Evolutionary conservation across 176 grass and related monocot species (phyloP), one percentile per base, ranked within the genome.

Genomic region (Miscanthus lutarioriparius): DNA sequence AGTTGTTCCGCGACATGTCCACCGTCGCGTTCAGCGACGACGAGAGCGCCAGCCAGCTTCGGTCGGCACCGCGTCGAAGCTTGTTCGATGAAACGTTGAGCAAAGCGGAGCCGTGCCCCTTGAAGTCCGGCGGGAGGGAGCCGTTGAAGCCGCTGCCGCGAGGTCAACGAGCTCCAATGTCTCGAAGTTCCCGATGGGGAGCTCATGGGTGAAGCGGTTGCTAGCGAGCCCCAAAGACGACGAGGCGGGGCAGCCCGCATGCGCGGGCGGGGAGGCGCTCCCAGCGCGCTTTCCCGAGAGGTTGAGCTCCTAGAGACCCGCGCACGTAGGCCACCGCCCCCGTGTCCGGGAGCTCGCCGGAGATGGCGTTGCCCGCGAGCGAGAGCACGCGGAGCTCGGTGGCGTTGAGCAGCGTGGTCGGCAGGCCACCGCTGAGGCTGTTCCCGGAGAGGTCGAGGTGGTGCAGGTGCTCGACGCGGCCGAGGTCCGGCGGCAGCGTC

Each of bases 391-490:
- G 93, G 47, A 98, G 89, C 49, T 98, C 93, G 4, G 91, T 48
- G 19, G 88, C 86, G 80, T 89, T 92, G 84, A 94, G 87, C 32
- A 96, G 69, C 1, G 96, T 38, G 0, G 20, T 0, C 2, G 93
- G 97, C 9, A 99, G 20, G 5, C 23, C 73, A 5, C 97, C 90
- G 58, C 70, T 94, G 38, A 99, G 22, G 20, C 19, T 12, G 89
- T 96, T 99, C 41, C 90, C 88, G 27, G 97, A 92, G 76, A 99
- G 85, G 79, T 99, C 97, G 58, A 99, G 81, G 84, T 99, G 93
- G 75, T 88, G 93, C 23, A 96, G 91, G 86, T 96, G 93, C 76
- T 96, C 88, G 77, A 99, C 53, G 62, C 76, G 90, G 66, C 81
- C 88, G 7, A 99, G 85, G 15, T 94, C 93, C 1, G 88, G 71